Percentiles rank a stretch among this genome's conserved stretches.
These are phyloP conservation scores for Cercophora newfieldiana DNA, from an alignment of 495 filamentous ascomycete genomes.

Conservation along the genomic window DNA sequence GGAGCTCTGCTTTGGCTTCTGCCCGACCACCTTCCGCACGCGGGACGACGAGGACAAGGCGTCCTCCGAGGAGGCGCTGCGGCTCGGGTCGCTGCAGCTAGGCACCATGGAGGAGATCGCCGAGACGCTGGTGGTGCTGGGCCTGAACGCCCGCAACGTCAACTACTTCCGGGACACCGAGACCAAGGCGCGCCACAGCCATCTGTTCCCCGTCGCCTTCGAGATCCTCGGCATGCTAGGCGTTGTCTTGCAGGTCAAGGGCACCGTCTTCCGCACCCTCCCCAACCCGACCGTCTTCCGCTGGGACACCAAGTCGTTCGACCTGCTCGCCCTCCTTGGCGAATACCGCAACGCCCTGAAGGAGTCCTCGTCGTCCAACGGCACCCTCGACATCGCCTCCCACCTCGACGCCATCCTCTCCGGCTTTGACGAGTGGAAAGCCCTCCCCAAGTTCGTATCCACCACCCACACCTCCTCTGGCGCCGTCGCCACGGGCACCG, in stretches of 20 bases:
- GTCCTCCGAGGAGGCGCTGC: conserved; percentile 23
- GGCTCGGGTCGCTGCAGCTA: conserved; percentile 31
- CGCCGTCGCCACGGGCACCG: neutral
- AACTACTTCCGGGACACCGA: conserved; percentile 32
- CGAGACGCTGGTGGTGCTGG: conserved; percentile 40
- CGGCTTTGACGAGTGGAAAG: neutral
- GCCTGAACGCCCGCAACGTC: conserved; percentile 36
- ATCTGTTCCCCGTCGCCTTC: conserved; percentile 47
- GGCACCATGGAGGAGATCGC: conserved; percentile 38
- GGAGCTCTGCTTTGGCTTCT: conserved; percentile 43
- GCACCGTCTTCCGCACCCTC: conserved; percentile 40
- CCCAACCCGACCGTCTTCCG: conserved; percentile 44
- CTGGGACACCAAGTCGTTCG: conserved; percentile 37
- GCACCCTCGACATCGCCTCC: neutral
- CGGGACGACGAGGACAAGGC: conserved; percentile 30
- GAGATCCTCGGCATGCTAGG: conserved; percentile 47
- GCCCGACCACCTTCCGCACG: conserved; percentile 40
- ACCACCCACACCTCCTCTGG: neutral
- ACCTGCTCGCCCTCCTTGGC: conserved; percentile 26
- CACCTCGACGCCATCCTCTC: neutral
- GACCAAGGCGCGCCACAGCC: conserved; percentile 29
- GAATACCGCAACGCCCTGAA: conserved; percentile 25
- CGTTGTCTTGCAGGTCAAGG: conserved; percentile 35
- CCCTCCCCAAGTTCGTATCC: neutral
- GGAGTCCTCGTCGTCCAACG: too few relatives aligned